Conservation (phyloP, 805 yeast species). For the Saccharomycodes ludwigii region DNA sequence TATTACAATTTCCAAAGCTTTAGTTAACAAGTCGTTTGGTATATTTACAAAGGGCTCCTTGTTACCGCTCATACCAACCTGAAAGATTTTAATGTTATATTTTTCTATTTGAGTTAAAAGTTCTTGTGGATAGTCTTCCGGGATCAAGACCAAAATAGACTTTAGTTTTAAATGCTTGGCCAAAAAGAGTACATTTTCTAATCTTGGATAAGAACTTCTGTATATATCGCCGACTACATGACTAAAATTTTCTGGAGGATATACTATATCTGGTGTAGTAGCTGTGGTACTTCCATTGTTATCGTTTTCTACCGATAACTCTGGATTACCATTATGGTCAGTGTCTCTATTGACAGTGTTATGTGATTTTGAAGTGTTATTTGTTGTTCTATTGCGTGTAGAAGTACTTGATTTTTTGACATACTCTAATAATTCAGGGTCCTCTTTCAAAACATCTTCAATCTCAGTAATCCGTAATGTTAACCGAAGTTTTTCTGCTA, state of each 20-base stretch:
- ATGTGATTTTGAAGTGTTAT: no score
- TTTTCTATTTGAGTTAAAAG: slow-evolving; percentile 50
- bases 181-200: slow-evolving; percentile 67
- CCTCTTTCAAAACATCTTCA: no score
- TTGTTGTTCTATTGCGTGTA: no score
- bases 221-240: slow-evolving; percentile 70
- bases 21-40: slow-evolving; percentile 53
- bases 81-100: slow-evolving; percentile 59
- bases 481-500: no score
- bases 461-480: no score
- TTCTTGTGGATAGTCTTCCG: slow-evolving; percentile 82
- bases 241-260: slow-evolving; percentile 85
- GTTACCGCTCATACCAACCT: slow-evolving; percentile 89
- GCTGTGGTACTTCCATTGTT: no score
- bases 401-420: no score
- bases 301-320: slow-evolving; percentile 3
- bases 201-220: slow-evolving; percentile 81
- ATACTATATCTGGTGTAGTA: slow-evolving; percentile 11
- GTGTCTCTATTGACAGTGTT: no score
- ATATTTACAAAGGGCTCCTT: slow-evolving; percentile 87
- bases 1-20: slow-evolving; percentile 68
- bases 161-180: slow-evolving; percentile 44
- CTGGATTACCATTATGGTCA: no score
- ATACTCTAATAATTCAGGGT: no score
- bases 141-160: slow-evolving; percentile 71